phyloP scores from a whole-genome alignment of 768 basidiomycete species.

The Floccularia luteovirens region DNA sequence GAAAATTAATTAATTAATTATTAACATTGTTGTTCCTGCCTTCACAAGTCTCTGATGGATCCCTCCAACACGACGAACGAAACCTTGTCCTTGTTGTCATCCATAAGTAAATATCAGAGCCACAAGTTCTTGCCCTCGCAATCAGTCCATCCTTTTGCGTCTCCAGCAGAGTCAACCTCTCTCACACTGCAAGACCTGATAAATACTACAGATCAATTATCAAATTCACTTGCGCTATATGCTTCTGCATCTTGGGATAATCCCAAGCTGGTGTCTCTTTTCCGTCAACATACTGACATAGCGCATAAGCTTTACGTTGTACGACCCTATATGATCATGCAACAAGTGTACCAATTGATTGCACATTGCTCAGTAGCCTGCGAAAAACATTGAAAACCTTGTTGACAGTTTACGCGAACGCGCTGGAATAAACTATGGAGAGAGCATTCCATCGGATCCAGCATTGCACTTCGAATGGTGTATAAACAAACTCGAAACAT shows the following conservation, averaged over 20 bases:
- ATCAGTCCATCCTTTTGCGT: conserved; percentile 36
- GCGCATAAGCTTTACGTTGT: conserved; percentile 47
- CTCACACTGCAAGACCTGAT: conserved; percentile 43
- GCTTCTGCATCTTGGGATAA: conserved; percentile 44
- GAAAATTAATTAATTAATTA: no score
- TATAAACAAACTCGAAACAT: conserved; percentile 47
- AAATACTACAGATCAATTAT: conserved; percentile 42
- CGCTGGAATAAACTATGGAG: conserved; percentile 44
- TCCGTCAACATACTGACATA: conserved; percentile 55
- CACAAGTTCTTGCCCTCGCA: conserved; percentile 25
- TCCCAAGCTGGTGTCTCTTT: conserved; percentile 59
- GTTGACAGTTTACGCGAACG: conserved; percentile 39
- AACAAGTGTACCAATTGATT: conserved; percentile 9
- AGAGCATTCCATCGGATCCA: conserved; percentile 51
- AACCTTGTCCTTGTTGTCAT: conserved; percentile 31
- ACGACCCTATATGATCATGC: conserved; percentile 6
- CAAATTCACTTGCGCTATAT: conserved; percentile 45
- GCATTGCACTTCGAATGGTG: conserved; percentile 46
- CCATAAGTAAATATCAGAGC: conserved; percentile 31
- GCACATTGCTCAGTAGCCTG: conserved; percentile 32
- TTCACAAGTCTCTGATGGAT: neutral
- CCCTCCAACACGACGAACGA: conserved; percentile 9
- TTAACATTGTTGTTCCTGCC: neutral
- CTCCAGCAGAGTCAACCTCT: conserved; percentile 31
- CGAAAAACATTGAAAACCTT: conserved; percentile 43